These are phyloP conservation scores for Mucor racemosus DNA, from an alignment of 371 early-diverging fungal genomes.

Conservation along the genomic window DNA sequence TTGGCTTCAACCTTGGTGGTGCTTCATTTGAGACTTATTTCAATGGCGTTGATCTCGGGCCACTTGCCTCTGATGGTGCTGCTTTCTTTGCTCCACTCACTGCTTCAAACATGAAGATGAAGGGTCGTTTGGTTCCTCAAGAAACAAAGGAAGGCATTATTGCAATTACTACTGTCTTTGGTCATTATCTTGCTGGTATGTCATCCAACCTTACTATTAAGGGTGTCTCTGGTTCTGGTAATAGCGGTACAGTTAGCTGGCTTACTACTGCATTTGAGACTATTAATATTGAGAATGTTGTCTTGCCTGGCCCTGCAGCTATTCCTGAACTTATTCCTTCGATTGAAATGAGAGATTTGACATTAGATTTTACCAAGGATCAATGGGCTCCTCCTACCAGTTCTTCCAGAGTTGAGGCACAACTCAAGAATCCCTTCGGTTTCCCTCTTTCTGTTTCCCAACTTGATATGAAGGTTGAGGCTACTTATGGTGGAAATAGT, in stretches of 20 bases:
- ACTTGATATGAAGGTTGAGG: constrained; percentile 51
- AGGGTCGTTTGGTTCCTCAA: constrained; percentile 60
- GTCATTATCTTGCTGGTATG: constrained; percentile 51
- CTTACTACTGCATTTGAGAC: constrained; percentile 57
- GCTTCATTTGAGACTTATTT: constrained; percentile 40
- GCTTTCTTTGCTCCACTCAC: constrained; percentile 45
- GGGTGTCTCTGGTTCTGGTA: constrained; percentile 56
- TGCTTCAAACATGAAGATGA: constrained; percentile 42
- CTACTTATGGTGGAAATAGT: constrained; percentile 32
- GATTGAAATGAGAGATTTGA: constrained; percentile 52
- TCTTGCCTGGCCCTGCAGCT: constrained; percentile 48
- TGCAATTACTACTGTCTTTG: constrained; percentile 58
- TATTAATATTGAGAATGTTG: constrained; percentile 52
- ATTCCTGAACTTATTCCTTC: constrained; percentile 45
- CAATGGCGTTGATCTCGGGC: constrained; percentile 36
- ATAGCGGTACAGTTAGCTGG: constrained; percentile 59
- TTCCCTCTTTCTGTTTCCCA: constrained; percentile 60
- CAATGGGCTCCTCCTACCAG: constrained; percentile 54
- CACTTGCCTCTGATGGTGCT: constrained; percentile 42
- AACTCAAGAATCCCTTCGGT: constrained; percentile 60
- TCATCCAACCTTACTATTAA: constrained; percentile 44
- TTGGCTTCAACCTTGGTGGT: constrained; percentile 54
- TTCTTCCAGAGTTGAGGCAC: constrained; percentile 52
- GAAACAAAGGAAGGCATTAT: constrained; percentile 47
- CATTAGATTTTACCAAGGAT: constrained; percentile 57